Percentiles rank a stretch among this genome's conserved stretches.
Evolutionary conservation across 2,329 filamentous ascomycete genomes (phyloP).

Genomic region (Diaporthe aspalathi): DNA sequence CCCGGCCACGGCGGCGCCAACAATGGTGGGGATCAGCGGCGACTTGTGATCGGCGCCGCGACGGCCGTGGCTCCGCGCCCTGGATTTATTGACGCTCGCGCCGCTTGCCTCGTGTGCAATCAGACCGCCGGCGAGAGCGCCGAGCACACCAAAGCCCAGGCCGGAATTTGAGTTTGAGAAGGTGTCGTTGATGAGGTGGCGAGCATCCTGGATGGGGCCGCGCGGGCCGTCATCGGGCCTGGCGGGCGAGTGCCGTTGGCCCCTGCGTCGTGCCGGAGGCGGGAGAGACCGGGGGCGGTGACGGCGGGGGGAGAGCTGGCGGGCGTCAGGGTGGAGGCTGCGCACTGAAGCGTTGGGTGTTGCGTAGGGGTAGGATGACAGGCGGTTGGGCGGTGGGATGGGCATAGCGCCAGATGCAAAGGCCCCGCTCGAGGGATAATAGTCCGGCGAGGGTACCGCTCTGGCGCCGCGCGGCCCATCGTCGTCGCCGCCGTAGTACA

Average conservation of each 20-base stretch:
- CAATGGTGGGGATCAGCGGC: constrained; percentile 60
- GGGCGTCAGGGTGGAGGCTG: constrained; percentile 28
- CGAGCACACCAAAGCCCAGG: constrained; percentile 63
- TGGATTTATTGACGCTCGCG: constrained; percentile 53
- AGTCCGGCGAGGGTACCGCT: not conserved
- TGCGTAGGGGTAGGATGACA: constrained; percentile 44
- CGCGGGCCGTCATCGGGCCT: constrained; percentile 37
- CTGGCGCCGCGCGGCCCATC: constrained; percentile 4
- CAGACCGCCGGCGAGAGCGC: constrained; percentile 65
- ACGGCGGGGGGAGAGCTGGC: constrained; percentile 34
- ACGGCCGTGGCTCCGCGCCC: constrained; percentile 35
- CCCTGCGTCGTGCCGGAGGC: constrained; percentile 36
- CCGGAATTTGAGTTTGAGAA: constrained; percentile 62
- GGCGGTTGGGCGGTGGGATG: constrained; percentile 14
- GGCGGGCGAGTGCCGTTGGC: constrained; percentile 43
- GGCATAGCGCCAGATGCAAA: constrained; percentile 7
- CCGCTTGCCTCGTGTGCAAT: constrained; percentile 63
- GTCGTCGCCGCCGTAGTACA: constrained; percentile 5
- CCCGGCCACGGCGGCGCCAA: constrained; percentile 66
- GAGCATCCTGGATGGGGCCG: constrained; percentile 55
- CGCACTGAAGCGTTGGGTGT: constrained; percentile 35
- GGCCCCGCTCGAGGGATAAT: not conserved
- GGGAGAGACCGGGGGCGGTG: constrained; percentile 41
- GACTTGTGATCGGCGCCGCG: constrained; percentile 46
- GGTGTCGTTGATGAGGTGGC: constrained; percentile 55